Evolutionary conservation across 176 grass and related monocot genomes (phyloP).

Genomic region (Carex scoparia): DNA sequence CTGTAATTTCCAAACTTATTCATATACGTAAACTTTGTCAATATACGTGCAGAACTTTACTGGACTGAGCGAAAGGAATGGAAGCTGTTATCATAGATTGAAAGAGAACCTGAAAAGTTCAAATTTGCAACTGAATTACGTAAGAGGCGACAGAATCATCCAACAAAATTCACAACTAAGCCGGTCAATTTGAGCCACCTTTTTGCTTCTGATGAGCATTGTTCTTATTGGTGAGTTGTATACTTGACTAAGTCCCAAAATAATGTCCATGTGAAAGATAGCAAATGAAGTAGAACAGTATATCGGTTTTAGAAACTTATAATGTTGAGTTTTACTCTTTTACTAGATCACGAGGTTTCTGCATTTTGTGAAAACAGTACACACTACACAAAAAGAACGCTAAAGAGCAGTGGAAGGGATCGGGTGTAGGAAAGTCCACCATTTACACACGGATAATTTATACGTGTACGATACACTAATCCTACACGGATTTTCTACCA

Average conservation of each 20-base stretch:
- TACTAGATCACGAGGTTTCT: neutral
- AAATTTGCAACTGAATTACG: neutral
- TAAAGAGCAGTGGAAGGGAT: too few relatives aligned
- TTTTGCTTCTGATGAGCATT: constrained; percentile 76
- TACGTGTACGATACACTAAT: too few relatives aligned
- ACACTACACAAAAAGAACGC: too few relatives aligned
- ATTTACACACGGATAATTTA: too few relatives aligned
- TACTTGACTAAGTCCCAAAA: constrained; percentile 14
- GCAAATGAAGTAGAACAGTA: neutral
- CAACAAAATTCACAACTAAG: constrained; percentile 46
- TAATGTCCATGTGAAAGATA: neutral
- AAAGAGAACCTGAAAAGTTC: constrained; percentile 39
- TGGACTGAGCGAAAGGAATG: constrained; percentile 49
- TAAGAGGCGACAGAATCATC: neutral
- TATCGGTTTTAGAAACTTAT: neutral
- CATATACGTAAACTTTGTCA: neutral
- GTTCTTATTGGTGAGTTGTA: constrained; percentile 78
- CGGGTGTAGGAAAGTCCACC: too few relatives aligned
- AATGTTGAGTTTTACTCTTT: neutral
- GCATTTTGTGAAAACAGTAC: neutral
- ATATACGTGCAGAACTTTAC: constrained; percentile 44
- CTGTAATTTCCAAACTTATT: neutral
- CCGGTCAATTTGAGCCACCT: constrained; percentile 49
- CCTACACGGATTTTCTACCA: too few relatives aligned
- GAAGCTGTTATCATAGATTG: constrained; percentile 46